Evolutionary conservation across 768 basidiomycete species (phyloP).

Genomic region (Austroboletus festivus): DNA sequence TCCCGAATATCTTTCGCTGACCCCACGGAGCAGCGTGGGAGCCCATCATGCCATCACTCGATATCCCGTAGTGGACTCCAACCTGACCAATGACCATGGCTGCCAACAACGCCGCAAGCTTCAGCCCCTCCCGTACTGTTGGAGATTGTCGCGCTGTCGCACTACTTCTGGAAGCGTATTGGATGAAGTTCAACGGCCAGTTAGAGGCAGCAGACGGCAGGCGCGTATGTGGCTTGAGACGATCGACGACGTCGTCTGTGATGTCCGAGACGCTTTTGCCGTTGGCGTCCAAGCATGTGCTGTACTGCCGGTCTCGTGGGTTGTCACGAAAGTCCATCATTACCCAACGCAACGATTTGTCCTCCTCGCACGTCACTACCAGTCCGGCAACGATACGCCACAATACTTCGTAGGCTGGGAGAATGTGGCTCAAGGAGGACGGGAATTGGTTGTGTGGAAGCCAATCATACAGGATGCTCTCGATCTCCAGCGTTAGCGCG

Average conservation of each 20-base stretch:
- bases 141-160: conserved; percentile 30
- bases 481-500: conserved; percentile 34
- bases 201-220: neutral
- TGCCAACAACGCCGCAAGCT: conserved; percentile 47
- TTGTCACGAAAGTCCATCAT: conserved; percentile 40
- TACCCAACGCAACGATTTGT: conserved; percentile 19
- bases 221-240: neutral
- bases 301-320: conserved; percentile 26
- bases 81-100: conserved; percentile 40
- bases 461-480: conserved; percentile 38
- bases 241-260: conserved; percentile 15
- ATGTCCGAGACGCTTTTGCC: conserved; percentile 20
- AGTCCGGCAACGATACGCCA: conserved; percentile 59
- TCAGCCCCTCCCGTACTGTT: conserved; percentile 48
- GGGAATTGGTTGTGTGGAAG: conserved; percentile 29
- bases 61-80: conserved; percentile 24
- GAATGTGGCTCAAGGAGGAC: conserved; percentile 46
- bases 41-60: conserved; percentile 27
- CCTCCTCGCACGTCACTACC: conserved; percentile 30
- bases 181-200: conserved; percentile 17
- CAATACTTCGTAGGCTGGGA: conserved; percentile 60
- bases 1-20: conserved; percentile 10
- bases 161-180: neutral
- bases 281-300: neutral
- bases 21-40: conserved; percentile 41